phyloP scores from a whole-genome alignment of 2,329 filamentous ascomycete genomes.

The Penicillium thymicola region DNA sequence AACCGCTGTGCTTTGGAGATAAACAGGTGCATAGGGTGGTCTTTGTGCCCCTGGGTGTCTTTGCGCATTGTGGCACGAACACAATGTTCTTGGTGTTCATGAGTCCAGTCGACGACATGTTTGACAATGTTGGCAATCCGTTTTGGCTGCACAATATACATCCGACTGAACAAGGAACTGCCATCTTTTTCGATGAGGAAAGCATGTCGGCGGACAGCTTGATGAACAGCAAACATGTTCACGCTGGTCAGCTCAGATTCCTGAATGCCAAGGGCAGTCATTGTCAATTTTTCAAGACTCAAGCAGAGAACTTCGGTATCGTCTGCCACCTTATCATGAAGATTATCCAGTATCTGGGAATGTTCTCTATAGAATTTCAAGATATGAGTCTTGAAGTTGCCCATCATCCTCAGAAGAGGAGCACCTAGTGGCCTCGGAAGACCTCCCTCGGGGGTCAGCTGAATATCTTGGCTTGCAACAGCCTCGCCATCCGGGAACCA shows the following conservation, averaged over 20 bases:
- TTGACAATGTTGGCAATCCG: constrained; percentile 48
- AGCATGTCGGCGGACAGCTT: constrained; percentile 28
- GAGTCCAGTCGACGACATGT: constrained; percentile 55
- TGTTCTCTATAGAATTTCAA: constrained; percentile 36
- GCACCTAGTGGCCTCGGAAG: constrained; percentile 40
- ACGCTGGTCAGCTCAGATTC: constrained; percentile 30
- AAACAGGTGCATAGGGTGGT: constrained; percentile 44
- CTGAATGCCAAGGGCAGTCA: constrained; percentile 32
- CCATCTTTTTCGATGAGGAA: constrained; percentile 37
- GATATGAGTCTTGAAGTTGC: constrained; percentile 33
- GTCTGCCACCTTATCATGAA: constrained; percentile 40
- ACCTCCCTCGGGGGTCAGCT: constrained; percentile 40
- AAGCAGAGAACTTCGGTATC: constrained; percentile 33
- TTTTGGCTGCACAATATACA: constrained; percentile 52
- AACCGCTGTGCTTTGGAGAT: constrained; percentile 44
- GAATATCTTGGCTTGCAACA: constrained; percentile 28
- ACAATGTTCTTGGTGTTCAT: constrained; percentile 46
- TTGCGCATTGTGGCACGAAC: constrained; percentile 28
- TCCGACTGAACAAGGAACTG: constrained; percentile 34
- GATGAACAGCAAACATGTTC: constrained; percentile 37
- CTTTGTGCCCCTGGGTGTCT: constrained; percentile 21
- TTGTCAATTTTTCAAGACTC: constrained; percentile 39
- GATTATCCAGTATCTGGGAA: constrained; percentile 32
- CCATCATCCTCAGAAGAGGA: constrained; percentile 35
- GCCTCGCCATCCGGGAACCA: constrained; percentile 47